Percentiles rank a stretch among this genome's conserved stretches.
Evolutionary conservation across 1,284 basidiomycete genomes (phyloP).

Genomic region (Trichosporon asahii): DNA sequence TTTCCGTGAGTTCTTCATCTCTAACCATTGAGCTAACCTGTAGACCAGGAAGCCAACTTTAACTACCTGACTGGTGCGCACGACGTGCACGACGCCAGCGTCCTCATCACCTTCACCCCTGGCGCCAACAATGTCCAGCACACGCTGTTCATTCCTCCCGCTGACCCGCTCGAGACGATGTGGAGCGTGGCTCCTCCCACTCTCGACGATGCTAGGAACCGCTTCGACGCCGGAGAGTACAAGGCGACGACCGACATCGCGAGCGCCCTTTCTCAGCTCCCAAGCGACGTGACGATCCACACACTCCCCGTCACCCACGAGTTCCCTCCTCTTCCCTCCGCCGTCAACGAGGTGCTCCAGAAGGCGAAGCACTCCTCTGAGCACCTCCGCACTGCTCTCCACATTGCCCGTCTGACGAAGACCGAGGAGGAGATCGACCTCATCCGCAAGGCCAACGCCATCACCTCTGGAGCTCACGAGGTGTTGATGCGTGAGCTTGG

Average conservation of each 20-base stretch:
- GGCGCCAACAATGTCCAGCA: slow-evolving; percentile 47
- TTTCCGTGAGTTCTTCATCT: slow-evolving; percentile 57
- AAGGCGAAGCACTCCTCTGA: slow-evolving; percentile 48
- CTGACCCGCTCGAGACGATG: slow-evolving; percentile 69
- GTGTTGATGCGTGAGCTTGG: slow-evolving; percentile 86
- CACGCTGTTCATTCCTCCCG: slow-evolving; percentile 71
- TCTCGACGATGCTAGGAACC: slow-evolving; percentile 58
- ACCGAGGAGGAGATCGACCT: slow-evolving; percentile 66
- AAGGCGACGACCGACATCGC: slow-evolving; percentile 56
- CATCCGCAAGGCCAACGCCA: slow-evolving; percentile 73
- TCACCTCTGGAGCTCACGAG: slow-evolving; percentile 82
- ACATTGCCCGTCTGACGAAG: slow-evolving; percentile 72
- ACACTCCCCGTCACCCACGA: slow-evolving; percentile 58
- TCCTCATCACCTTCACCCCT: slow-evolving; percentile 62
- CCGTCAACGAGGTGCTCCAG: slow-evolving; percentile 55
- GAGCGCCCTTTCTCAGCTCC: slow-evolving; percentile 19
- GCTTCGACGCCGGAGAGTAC: slow-evolving; percentile 62
- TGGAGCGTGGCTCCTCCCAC: slow-evolving; percentile 82
- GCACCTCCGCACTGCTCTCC: slow-evolving; percentile 69
- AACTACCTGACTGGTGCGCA: slow-evolving; percentile 74
- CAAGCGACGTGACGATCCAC: slow-evolving; percentile 32
- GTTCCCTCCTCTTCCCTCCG: slow-evolving; percentile 60
- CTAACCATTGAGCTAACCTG: background rate
- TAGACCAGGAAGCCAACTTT: slow-evolving; percentile 74
- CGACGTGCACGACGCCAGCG: slow-evolving; percentile 63